phyloP scores from a whole-genome alignment of 345 rosid species.

The Hevea brasiliensis region DNA sequence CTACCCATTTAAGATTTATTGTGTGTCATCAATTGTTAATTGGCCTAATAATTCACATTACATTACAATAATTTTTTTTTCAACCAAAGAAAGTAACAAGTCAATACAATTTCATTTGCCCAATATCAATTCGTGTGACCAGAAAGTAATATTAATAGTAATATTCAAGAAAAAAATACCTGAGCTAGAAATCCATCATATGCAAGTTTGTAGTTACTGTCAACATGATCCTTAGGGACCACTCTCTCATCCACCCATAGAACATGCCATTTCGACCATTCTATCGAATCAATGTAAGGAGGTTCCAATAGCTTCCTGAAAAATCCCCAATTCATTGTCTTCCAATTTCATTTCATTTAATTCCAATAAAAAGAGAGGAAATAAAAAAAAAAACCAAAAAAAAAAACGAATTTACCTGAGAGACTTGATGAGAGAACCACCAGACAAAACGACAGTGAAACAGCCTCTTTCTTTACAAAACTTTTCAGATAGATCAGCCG shows the following conservation, averaged over 20 bases:
- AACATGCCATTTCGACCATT: conserved; percentile 91
- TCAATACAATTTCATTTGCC: too few species aligned
- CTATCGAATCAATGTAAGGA: conserved; percentile 60
- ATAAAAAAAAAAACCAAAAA: neutral
- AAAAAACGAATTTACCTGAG: conserved; percentile 42
- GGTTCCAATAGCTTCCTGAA: conserved; percentile 63
- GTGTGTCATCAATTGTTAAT: too few species aligned
- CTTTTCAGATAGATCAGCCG: conserved; percentile 63
- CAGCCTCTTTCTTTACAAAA: conserved; percentile 61
- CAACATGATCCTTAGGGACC: conserved; percentile 81
- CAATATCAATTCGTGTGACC: too few species aligned
- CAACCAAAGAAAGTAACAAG: too few species aligned
- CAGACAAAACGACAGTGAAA: conserved; percentile 78
- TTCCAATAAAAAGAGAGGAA: too few species aligned
- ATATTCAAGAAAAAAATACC: too few species aligned
- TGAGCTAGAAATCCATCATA: conserved; percentile 63
- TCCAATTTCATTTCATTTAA: neutral
- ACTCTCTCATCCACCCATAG: conserved; percentile 96
- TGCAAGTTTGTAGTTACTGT: conserved; percentile 88
- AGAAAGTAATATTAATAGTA: too few species aligned
- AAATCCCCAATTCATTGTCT: neutral
- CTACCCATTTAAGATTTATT: too few species aligned
- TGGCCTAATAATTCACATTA: too few species aligned
- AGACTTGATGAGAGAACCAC: conserved; percentile 73
- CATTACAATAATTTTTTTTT: too few species aligned